Evolutionary conservation across 1,284 basidiomycete species (phyloP).

Genomic region (Malassezia nana): DNA sequence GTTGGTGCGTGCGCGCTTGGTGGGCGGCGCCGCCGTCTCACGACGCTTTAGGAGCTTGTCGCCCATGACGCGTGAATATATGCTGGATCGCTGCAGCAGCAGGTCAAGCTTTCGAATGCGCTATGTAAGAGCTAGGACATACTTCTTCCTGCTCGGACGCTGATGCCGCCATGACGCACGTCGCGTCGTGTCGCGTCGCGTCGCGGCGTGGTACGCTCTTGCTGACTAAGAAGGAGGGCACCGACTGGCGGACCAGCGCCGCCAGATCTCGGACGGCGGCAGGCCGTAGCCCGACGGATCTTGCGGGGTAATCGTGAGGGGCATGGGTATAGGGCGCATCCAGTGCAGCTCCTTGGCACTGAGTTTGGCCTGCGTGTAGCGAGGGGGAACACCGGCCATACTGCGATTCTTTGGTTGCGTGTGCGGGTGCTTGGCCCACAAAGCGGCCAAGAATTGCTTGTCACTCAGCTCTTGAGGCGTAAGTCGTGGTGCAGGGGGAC

Average conservation of each 20-base stretch:
- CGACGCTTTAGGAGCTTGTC: constrained; percentile 30
- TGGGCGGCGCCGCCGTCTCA: background rate
- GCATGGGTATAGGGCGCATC: constrained; percentile 8
- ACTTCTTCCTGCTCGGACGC: constrained; percentile 5
- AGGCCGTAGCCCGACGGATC: constrained; percentile 1
- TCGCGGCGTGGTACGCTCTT: constrained; percentile 1
- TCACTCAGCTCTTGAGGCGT: constrained; percentile 10
- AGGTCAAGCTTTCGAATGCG: constrained; percentile 37
- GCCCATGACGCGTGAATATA: constrained; percentile 44
- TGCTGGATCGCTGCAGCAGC: constrained; percentile 36
- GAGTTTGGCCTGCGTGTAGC: constrained; percentile 2
- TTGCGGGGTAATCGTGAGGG: constrained; percentile 1
- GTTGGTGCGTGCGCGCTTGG: constrained; percentile 8
- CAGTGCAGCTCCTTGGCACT: constrained; percentile 1
- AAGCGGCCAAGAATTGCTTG: background rate
- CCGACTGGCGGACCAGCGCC: background rate
- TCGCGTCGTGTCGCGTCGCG: background rate
- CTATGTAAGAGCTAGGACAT: background rate
- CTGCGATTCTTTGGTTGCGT: background rate
- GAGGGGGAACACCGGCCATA: constrained; percentile 2
- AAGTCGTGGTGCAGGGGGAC: constrained; percentile 7
- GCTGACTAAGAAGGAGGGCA: background rate
- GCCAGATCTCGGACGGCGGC: constrained; percentile 4
- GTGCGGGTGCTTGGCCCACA: background rate
- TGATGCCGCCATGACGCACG: background rate